Evolutionary conservation across 192 early-diverging fungal species (phyloP).

Genomic region (Umbelopsis ramanniana): DNA sequence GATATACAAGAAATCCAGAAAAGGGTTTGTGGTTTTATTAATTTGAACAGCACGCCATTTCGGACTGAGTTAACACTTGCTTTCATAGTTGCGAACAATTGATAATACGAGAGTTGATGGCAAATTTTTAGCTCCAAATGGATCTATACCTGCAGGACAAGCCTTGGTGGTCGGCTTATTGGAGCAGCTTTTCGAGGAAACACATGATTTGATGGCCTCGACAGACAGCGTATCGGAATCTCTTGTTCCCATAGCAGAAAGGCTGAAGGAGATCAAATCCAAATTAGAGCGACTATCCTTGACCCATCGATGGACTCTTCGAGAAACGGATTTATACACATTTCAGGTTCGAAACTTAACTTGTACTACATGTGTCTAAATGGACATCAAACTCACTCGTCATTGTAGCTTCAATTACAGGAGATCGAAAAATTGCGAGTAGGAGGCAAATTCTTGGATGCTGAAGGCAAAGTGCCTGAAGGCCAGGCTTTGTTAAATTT

Average conservation of each 20-base stretch:
- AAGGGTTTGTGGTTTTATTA: slow-evolving; percentile 47
- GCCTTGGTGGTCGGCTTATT: slow-evolving; percentile 80
- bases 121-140: slow-evolving; percentile 73
- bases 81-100: slow-evolving; percentile 61
- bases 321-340: slow-evolving; percentile 79
- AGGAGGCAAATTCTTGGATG: slow-evolving; percentile 84
- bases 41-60: neutral
- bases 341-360: slow-evolving; percentile 50
- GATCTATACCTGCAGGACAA: slow-evolving; percentile 78
- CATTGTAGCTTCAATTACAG: slow-evolving; percentile 65
- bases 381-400: slow-evolving; percentile 1
- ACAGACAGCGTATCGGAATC: slow-evolving; percentile 39
- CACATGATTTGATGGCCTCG: slow-evolving; percentile 65
- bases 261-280: slow-evolving; percentile 71
- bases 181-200: slow-evolving; percentile 80
- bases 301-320: slow-evolving; percentile 78
- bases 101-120: slow-evolving; percentile 81
- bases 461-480: slow-evolving; percentile 63
- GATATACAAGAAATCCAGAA: slow-evolving; percentile 64
- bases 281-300: slow-evolving; percentile 77
- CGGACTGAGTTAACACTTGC: neutral
- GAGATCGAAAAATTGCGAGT: slow-evolving; percentile 83
- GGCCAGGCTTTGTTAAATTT: slow-evolving; percentile 82
- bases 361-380: neutral
- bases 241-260: slow-evolving; percentile 35